These are phyloP conservation scores for Microascus cirrosus DNA, from an alignment of 2,329 filamentous ascomycete species.

Conservation along the genomic window DNA sequence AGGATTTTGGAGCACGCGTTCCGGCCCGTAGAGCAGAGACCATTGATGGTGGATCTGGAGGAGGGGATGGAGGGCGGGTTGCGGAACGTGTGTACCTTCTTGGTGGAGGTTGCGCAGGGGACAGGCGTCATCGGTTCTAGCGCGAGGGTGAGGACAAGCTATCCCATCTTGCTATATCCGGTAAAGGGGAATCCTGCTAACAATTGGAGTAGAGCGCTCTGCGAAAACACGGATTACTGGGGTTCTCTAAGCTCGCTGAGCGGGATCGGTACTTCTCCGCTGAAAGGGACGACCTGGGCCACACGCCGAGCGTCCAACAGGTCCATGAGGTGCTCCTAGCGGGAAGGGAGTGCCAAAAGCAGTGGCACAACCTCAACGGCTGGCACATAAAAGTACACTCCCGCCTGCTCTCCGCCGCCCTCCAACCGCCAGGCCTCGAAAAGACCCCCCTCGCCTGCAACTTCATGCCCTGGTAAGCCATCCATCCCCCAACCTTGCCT, in stretches of 20 bases:
- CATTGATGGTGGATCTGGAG: background rate
- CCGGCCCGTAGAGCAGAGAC: background rate
- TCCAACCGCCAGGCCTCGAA: background rate
- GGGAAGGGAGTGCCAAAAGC: background rate
- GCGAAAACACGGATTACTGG: background rate
- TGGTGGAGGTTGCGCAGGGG: background rate
- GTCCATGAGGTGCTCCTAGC: background rate
- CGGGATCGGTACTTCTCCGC: background rate
- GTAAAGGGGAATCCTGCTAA: no score
- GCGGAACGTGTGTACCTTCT: background rate
- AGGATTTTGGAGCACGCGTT: background rate
- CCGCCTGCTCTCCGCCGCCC: background rate
- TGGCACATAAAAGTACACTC: background rate
- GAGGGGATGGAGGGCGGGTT: background rate
- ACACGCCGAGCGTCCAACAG: background rate
- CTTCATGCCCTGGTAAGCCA: background rate
- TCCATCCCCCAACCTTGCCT: background rate
- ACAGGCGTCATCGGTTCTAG: background rate
- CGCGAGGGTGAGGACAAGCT: background rate
- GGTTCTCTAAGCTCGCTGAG: background rate
- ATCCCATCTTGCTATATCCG: background rate
- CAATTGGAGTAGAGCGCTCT: background rate
- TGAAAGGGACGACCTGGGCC: background rate
- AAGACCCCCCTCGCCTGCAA: background rate
- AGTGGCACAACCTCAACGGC: background rate